Base-by-base conservation (phyloP, 1,139 yeast genomes). In the Kazachstania sp. region DNA sequence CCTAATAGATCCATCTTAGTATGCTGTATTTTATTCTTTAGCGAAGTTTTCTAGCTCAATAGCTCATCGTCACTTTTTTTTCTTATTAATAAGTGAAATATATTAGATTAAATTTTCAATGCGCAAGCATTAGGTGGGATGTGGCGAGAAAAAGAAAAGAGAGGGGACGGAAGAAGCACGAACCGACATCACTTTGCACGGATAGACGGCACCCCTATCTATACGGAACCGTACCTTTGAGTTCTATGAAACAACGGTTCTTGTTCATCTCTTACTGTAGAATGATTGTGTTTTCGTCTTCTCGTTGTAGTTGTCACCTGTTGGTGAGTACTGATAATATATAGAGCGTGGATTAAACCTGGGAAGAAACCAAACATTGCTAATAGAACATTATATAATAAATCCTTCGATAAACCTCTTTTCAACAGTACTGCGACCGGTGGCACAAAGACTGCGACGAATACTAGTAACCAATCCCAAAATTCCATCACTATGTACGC, bases 351-450 rank as follows among this genome's bases (percentile, higher is more conserved):
- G 51, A 82, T 64, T 47, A 83, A 68, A 7, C 95, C 96, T 0
- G 97, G 97, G 51, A 88, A 64, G 66, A 78, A 84, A 3, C 96
- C 95, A 45, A 88, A 71, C 45, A 83, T 56, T 66, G 90, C 85
- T 46, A 88, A 72, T 35, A 86, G 74, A 47, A 88, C 72, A 66
- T 87, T 88, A 58, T 87, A 81, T 67, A 81, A 71, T 56, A 82
- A 51, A 44, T 54, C 60, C 54, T 54, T 58, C 40, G 87, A 77
- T 57, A 83, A 65, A 1, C 95, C 95, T 54, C 88, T 71, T 66
- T 86, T 86, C 54, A 86, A 68, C 53, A 82, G 75, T 29, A 87
- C 95, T 11, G 95, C 90, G 32, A 86, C 69, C 4, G 95, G 95
- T 4, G 96, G 96, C 45, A 86, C 60, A 60, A 86, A 79, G 52